phyloP scores from a whole-genome alignment of 1,284 basidiomycete species.

The Sanghuangporus weigelae region DNA sequence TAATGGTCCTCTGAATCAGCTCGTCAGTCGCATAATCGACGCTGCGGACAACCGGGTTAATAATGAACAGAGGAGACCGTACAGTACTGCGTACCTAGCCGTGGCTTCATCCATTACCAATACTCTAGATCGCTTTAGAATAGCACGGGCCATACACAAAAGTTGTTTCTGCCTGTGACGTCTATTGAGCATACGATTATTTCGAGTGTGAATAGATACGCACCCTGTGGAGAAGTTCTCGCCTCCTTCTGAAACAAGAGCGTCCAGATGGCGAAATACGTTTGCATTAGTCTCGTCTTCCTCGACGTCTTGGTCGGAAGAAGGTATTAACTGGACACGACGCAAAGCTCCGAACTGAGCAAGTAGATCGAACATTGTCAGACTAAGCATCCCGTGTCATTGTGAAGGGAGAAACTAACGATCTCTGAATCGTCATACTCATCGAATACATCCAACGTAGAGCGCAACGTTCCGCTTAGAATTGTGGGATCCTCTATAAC shows the following conservation, averaged over 20 bases:
- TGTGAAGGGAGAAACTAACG: constrained; percentile 35
- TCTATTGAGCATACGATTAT: not conserved
- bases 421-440: constrained; percentile 87
- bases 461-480: constrained; percentile 80
- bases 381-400: constrained; percentile 28
- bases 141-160: constrained; percentile 62
- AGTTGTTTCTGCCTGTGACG: constrained; percentile 50
- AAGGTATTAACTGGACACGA: constrained; percentile 81
- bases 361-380: not conserved
- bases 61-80: not conserved
- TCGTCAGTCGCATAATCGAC: constrained; percentile 79
- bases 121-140: constrained; percentile 50
- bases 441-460: constrained; percentile 84
- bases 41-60: constrained; percentile 27
- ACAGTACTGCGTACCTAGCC: constrained; percentile 21
- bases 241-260: constrained; percentile 82
- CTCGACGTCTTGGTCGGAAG: constrained; percentile 32
- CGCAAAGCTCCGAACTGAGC: constrained; percentile 80
- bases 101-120: constrained; percentile 68
- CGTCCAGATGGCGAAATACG: constrained; percentile 83
- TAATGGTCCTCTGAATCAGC: constrained; percentile 67
- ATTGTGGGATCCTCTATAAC: constrained; percentile 82
- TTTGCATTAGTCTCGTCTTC: constrained; percentile 66
- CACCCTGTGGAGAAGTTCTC: constrained; percentile 92
- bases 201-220: constrained; percentile 19